A percentile compares a stretch with the other conserved stretches of the same genome.
Conservation (phyloP, 129 eudicot genomes). For the Artemisia argyi region DNA sequence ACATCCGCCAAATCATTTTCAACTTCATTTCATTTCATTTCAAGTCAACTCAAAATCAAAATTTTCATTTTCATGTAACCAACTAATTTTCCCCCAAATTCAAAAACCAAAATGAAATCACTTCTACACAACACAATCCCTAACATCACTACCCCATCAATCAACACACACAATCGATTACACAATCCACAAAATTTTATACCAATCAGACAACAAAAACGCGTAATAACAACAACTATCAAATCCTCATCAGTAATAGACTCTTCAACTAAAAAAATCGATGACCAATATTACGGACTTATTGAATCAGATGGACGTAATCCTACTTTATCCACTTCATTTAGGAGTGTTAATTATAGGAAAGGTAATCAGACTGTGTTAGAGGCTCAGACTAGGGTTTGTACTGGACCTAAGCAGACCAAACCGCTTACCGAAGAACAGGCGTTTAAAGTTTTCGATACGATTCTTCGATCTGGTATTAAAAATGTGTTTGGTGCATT, state of each 20-base stretch:
- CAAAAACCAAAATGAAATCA: background rate
- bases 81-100: background rate
- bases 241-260: slow-evolving; percentile 39
- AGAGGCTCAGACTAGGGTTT: slow-evolving; percentile 92
- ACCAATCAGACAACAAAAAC: slow-evolving; percentile 15
- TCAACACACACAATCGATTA: slow-evolving; percentile 21
- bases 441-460: slow-evolving; percentile 83
- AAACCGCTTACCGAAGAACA: slow-evolving; percentile 87
- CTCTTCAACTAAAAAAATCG: slow-evolving; percentile 22
- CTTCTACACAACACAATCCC: background rate
- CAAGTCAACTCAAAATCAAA: background rate
- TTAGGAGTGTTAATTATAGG: slow-evolving; percentile 40
- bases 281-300: slow-evolving; percentile 42
- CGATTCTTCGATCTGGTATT: slow-evolving; percentile 86
- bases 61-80: background rate
- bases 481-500: too few relatives aligned
- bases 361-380: slow-evolving; percentile 84
- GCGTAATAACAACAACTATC: background rate
- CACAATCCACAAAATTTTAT: slow-evolving; percentile 12
- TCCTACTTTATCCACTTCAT: slow-evolving; percentile 74
- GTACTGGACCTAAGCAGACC: slow-evolving; percentile 98
- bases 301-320: slow-evolving; percentile 48
- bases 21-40: too few relatives aligned
- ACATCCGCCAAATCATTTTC: too few relatives aligned
- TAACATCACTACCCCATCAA: slow-evolving; percentile 25